Percentiles rank a stretch among this genome's conserved stretches.
Conservation (phyloP, 2,329 filamentous ascomycete genomes). For the Davidsoniella eucalypti region DNA sequence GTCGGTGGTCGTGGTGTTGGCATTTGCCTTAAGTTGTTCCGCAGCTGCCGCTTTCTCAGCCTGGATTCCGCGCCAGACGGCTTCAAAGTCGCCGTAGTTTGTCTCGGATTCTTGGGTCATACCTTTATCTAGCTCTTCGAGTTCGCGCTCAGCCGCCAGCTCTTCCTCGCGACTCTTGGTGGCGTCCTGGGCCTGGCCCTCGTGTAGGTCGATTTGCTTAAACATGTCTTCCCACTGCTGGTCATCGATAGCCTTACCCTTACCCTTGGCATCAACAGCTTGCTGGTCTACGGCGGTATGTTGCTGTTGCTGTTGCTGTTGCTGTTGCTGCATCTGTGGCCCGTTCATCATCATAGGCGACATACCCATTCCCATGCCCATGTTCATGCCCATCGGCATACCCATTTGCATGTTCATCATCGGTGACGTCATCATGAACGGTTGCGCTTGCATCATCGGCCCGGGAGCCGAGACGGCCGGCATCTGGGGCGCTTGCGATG, state of each 20-base stretch:
- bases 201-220: constrained; percentile 54
- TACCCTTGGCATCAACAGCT: constrained; percentile 48
- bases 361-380: constrained; percentile 34
- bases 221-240: constrained; percentile 95
- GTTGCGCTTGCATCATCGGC: constrained; percentile 13
- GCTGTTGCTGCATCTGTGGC: constrained; percentile 22
- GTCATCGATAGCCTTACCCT: constrained; percentile 87
- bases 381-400: constrained; percentile 26
- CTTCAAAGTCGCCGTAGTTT: constrained; percentile 75
- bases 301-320: constrained; percentile 24
- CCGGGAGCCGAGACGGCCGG: constrained; percentile 25
- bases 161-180: constrained; percentile 19
- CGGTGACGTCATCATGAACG: constrained; percentile 32
- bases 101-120: constrained; percentile 41
- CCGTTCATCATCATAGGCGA: constrained; percentile 41
- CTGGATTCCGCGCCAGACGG: constrained; percentile 70
- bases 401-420: constrained; percentile 28
- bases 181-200: constrained; percentile 38
- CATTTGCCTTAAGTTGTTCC: constrained; percentile 11
- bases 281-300: constrained; percentile 28
- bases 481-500: constrained; percentile 41
- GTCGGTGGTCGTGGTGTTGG: constrained; percentile 32
- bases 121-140: constrained; percentile 65
- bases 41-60: constrained; percentile 32
- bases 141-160: constrained; percentile 42